These are phyloP conservation scores for Grosmannia serpens DNA, from an alignment of 2,329 filamentous ascomycete genomes.

Conservation along the genomic window DNA sequence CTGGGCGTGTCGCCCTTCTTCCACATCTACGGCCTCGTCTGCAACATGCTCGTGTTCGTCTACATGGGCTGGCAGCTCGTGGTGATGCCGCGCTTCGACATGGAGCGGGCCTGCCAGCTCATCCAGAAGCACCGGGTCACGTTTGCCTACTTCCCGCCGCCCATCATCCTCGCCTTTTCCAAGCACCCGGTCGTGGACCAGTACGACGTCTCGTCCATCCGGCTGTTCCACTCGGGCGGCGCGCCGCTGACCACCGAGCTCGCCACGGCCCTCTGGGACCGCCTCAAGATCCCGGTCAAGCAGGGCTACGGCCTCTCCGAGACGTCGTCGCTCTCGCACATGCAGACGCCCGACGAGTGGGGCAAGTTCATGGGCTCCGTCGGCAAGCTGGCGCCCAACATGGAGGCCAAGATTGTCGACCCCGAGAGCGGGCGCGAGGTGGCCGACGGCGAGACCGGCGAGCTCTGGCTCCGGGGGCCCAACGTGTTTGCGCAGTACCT, in stretches of 20 bases:
- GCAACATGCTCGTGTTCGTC: constrained; percentile 57
- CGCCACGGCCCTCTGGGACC: constrained; percentile 60
- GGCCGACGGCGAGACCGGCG: constrained; percentile 46
- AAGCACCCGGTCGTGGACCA: constrained; percentile 69
- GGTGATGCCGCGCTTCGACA: constrained; percentile 70
- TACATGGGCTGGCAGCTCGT: constrained; percentile 55
- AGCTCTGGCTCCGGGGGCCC: constrained; percentile 67
- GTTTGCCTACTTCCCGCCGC: constrained; percentile 73
- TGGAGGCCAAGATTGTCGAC: constrained; percentile 71
- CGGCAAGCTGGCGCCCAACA: constrained; percentile 65
- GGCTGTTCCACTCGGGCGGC: constrained; percentile 79
- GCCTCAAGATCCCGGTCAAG: constrained; percentile 71
- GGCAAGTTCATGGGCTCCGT: constrained; percentile 64
- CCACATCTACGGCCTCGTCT: constrained; percentile 77
- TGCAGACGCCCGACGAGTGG: constrained; percentile 68
- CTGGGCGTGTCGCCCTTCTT: constrained; percentile 80
- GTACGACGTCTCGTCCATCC: constrained; percentile 68
- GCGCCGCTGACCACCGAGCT: constrained; percentile 76
- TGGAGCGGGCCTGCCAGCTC: constrained; percentile 64
- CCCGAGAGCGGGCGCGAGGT: constrained; percentile 42
- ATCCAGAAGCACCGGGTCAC: constrained; percentile 68
- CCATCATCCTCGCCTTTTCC: constrained; percentile 66
- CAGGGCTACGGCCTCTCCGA: constrained; percentile 89
- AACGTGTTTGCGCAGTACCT: constrained; percentile 73
- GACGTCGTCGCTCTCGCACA: constrained; percentile 68